Conservation (phyloP, 768 basidiomycete species). For the Lyophyllum semitale region DNA sequence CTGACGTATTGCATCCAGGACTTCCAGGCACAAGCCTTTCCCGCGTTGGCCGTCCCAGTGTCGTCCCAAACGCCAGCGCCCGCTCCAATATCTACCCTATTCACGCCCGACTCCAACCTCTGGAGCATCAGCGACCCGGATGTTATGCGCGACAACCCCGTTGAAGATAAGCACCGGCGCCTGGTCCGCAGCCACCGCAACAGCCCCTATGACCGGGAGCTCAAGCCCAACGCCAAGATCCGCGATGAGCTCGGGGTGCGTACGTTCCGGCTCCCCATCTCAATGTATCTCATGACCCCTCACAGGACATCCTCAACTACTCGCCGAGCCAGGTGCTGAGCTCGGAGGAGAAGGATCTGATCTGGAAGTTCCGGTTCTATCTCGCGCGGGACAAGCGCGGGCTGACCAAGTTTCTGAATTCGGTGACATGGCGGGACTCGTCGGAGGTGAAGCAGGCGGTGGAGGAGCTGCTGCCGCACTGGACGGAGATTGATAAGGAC, state of each 20-base stretch:
- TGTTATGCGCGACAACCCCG: slow-evolving; percentile 88
- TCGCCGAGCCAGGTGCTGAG: slow-evolving; percentile 86
- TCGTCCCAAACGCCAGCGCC: slow-evolving; percentile 45
- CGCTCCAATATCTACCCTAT: slow-evolving; percentile 47
- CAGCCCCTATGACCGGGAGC: slow-evolving; percentile 90
- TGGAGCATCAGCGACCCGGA: slow-evolving; percentile 95
- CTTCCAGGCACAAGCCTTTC: slow-evolving; percentile 32
- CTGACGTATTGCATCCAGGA: slow-evolving; percentile 33
- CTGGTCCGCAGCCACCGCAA: slow-evolving; percentile 93
- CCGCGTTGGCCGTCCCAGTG: slow-evolving; percentile 43
- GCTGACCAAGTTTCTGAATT: slow-evolving; percentile 96
- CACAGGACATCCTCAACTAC: slow-evolving; percentile 85
- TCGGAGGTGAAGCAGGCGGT: slow-evolving; percentile 98
- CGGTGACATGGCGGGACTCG: slow-evolving; percentile 95
- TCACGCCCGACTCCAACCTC: slow-evolving; percentile 67
- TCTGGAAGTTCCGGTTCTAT: slow-evolving; percentile 99
- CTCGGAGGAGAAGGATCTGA: slow-evolving; percentile 91
- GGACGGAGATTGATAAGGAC: slow-evolving; percentile 97
- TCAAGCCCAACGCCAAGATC: slow-evolving; percentile 96
- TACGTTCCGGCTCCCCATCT: slow-evolving; percentile 1
- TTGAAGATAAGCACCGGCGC: slow-evolving; percentile 95
- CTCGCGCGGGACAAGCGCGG: slow-evolving; percentile 90
- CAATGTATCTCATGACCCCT: not conserved
- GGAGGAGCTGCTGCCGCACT: slow-evolving; percentile 91
- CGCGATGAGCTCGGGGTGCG: slow-evolving; percentile 89